Evolutionary conservation across 257 asterid species (phyloP), one percentile per base, ranked within the genome.

Genomic region (Gentiana straminea): DNA sequence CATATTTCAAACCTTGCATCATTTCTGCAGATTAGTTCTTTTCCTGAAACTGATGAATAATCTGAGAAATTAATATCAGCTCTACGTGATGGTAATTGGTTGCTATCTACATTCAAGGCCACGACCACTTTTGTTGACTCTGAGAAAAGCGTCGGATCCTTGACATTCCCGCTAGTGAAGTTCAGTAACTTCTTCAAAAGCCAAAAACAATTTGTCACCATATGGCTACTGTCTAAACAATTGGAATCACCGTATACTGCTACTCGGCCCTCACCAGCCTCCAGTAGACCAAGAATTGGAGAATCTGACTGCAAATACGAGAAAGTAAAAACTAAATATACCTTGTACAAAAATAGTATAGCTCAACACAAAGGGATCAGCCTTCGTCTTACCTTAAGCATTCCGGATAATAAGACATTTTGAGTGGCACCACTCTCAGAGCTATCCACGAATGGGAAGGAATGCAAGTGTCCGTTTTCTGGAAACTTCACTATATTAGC

Each of bases 211-310:
- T 92, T 80, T 59, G 98, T 83, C 60, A 92, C 97, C 97, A 92
- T 92, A 69, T 92, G 98, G 82, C 97, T 92, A 80, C 98, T 85
- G 70, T 92, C 98, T 78, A 92, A 77, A 71, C 98, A 92, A 73
- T 92, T 92, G 68, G 98, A 92, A 64, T 92, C 98, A 56, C 98
- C 98, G 37, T 85, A 87, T n/a, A 85, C 94, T 1, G 87, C 81
- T 37, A 92, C 70, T 63, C 97, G 78, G 55, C 98, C 94, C 39
- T 69, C 73, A 46, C 90, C 86, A 62, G 68, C 69, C 78, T 83
- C 95, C 66, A 83, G 44, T 51, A 92, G 86, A 58, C 98, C 98
- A 55, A 92, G 97, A 74, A 92, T 88, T 35, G 98, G 95, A 49
- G 93, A 83, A 70, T 87, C 95, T 35, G 84, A 89, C 97, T 88